A percentile compares a stretch with the other conserved stretches of the same genome.
Evolutionary conservation across 495 filamentous ascomycete genomes (phyloP).

Genomic region (Aspergillus wentii): DNA sequence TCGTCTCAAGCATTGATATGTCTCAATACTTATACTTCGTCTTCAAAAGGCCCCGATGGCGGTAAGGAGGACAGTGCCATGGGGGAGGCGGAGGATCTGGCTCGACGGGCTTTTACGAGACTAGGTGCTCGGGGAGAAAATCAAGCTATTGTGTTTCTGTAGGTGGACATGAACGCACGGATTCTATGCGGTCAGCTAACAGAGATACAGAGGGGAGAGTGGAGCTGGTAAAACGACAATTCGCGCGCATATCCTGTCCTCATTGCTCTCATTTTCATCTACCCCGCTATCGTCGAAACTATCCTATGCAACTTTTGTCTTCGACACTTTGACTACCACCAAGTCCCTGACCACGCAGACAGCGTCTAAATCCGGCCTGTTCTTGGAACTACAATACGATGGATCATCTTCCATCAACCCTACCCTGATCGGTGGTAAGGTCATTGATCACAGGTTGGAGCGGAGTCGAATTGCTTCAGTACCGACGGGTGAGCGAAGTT

Average conservation of each 20-base stretch:
- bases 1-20: constrained; percentile 88
- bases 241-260: constrained; percentile 78
- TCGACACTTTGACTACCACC: constrained; percentile 95
- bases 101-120: constrained; percentile 74
- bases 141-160: constrained; percentile 90
- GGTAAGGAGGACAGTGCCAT: constrained; percentile 79
- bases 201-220: constrained; percentile 81
- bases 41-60: constrained; percentile 84
- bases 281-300: constrained; percentile 90
- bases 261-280: constrained; percentile 79
- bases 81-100: constrained; percentile 85
- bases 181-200: too few relatives aligned
- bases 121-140: constrained; percentile 89
- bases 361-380: constrained; percentile 90
- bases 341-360: constrained; percentile 93
- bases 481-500: constrained; percentile 92
- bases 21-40: constrained; percentile 88
- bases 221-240: constrained; percentile 94
- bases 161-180: too few relatives aligned
- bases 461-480: constrained; percentile 84
- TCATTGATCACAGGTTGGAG: constrained; percentile 89
- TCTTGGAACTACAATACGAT: constrained; percentile 95
- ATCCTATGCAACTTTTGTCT: constrained; percentile 88
- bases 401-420: constrained; percentile 75
- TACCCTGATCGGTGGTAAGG: constrained; percentile 84